A percentile compares a stretch with the other conserved stretches of the same genome.
These are phyloP conservation scores for Aurantiochytrium sp. DNA, from an alignment of 108 stramenopile species.

Conservation along the genomic window DNA sequence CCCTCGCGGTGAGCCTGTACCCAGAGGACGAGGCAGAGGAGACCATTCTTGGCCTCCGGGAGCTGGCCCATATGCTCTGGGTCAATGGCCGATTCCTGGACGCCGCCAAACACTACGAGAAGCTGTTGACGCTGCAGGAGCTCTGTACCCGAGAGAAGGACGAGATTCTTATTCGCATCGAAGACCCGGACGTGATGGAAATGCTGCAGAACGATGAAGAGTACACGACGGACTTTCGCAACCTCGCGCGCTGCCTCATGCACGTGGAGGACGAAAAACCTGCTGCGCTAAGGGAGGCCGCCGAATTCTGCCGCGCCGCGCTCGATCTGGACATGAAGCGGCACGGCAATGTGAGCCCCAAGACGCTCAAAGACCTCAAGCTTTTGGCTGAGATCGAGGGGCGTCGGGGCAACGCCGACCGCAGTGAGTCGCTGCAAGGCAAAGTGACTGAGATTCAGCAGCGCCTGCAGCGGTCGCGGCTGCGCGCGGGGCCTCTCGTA, in stretches of 20 bases:
- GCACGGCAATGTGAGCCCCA: background rate
- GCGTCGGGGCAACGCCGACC: background rate
- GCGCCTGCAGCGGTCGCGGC: background rate
- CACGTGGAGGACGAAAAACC: background rate
- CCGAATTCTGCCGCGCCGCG: background rate
- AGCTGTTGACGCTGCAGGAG: background rate
- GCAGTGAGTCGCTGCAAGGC: background rate
- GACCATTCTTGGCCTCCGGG: background rate
- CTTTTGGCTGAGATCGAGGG: background rate
- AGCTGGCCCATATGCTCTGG: background rate
- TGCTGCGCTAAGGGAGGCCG: background rate
- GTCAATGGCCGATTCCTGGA: background rate
- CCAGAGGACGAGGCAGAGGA: slow-evolving; percentile 2
- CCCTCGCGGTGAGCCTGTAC: background rate
- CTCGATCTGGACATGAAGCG: background rate
- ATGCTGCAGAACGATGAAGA: background rate
- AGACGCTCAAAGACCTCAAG: background rate
- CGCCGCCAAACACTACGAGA: background rate
- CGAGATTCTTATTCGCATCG: background rate
- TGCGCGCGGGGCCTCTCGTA: background rate
- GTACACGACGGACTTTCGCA: background rate
- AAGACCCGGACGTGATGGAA: background rate
- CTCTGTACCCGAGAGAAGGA: background rate
- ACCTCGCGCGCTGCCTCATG: background rate
- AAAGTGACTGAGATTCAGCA: background rate